Conservation (phyloP, 2,329 filamentous ascomycete genomes). For the Clonostachys solani region DNA sequence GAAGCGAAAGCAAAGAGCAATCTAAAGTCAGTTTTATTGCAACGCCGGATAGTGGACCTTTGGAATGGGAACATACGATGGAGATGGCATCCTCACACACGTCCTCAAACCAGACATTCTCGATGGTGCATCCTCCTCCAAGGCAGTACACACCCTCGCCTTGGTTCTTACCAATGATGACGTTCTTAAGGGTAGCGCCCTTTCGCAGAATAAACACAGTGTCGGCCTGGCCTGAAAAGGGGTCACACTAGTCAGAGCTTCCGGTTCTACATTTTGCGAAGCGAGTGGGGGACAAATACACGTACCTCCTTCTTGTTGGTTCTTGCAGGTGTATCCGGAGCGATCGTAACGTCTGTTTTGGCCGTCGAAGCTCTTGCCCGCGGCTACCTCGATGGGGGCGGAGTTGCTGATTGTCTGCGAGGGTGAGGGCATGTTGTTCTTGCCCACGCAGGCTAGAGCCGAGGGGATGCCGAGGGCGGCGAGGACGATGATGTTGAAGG, state of each 20-base stretch:
- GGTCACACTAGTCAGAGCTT: too few species aligned
- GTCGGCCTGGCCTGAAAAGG: conserved; percentile 4
- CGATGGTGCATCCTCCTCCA: conserved; percentile 14
- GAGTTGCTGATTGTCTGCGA: conserved; percentile 15
- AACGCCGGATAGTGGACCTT: background rate
- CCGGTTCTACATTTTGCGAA: background rate
- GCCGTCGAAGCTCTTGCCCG: conserved; percentile 17
- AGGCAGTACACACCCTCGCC: conserved; percentile 18
- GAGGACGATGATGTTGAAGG: background rate
- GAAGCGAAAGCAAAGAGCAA: background rate
- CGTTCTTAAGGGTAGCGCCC: conserved; percentile 11
- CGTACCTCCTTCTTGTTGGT: background rate
- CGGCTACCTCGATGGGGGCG: conserved; percentile 18
- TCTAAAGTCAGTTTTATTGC: background rate
- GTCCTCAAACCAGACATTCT: conserved; percentile 16
- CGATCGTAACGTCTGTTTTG: conserved; percentile 23
- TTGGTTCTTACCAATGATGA: conserved; percentile 12
- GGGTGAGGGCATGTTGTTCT: conserved; percentile 8
- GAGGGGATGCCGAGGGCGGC: background rate
- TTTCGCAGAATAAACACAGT: conserved; percentile 9
- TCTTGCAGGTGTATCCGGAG: conserved; percentile 19
- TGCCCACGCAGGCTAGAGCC: background rate
- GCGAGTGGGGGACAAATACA: background rate
- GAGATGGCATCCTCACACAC: conserved; percentile 16
- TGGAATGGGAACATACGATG: conserved; percentile 4